Base-by-base conservation (phyloP, 441 rosid genomes). In the Eruca vesicaria region DNA sequence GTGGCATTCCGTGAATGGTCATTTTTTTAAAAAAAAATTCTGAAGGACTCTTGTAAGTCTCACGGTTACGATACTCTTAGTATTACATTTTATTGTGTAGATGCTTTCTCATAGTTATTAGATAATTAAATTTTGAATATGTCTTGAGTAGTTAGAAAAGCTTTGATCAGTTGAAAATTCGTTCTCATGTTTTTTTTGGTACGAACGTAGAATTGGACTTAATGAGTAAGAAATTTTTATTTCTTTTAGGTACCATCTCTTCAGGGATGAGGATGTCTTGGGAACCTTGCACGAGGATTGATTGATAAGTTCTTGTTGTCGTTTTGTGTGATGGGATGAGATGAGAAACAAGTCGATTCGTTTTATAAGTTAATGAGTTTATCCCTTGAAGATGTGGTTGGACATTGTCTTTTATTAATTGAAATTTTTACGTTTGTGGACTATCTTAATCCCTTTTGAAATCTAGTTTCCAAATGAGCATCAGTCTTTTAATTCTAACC, bases 241-340 rank as follows among this genome's bases (percentile, higher is more conserved):
- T 69, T 56, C 23, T 56, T 69, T 16, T 87, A 90, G 96, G 87
- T 87, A 71, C 71, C 86, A 79, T 69, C 84, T 91, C 72, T 91
- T 72, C 48, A 76, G 93, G 82, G 95, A 91, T 45, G 95, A 91
- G 53, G 97, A 91, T 18, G 87, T 91, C 48, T 80, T 89, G 79
- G 97, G 97, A 0, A 91, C 90, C 21, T 87, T 89, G 53, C 93
- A 84, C 66, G 95, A 89, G 48, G 85, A 71, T 77, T 48, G 38
- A 72, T n/a, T 26, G 31, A 68, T 32, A 14, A 43, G 66, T 23
- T 55, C 2, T 5, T 68, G 57, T 38, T 62, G 63, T 26, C 19
- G 26, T 60, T 62, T 6, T 76, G 29, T 36, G 53, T 21, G 3
- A 4, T 35, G 36, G 3, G n/a, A 7, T 16, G n/a, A 4, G n/a